Evolutionary conservation across 202 grass and related monocot species (phyloP).

Genomic region (Dendrocalamus latiflorus): DNA sequence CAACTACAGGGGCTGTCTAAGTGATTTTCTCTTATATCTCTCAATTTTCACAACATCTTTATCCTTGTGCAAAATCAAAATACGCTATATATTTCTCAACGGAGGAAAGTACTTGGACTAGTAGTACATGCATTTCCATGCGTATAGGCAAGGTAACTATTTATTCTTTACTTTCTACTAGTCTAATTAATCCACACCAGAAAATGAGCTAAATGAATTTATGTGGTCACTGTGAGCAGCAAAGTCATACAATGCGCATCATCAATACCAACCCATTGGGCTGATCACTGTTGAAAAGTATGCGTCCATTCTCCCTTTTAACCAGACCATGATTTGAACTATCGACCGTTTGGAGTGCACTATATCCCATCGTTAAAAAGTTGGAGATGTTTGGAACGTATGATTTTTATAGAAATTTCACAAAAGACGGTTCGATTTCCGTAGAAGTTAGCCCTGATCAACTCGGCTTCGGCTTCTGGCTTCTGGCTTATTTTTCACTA

Average conservation of each 20-base stretch:
- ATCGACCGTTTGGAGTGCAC: background rate
- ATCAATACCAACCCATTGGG: background rate
- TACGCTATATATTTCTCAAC: too few species aligned
- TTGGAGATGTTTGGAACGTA: background rate
- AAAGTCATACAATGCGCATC: background rate
- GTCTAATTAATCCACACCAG: background rate
- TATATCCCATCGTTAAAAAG: background rate
- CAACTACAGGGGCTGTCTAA: too few species aligned
- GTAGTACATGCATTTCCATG: background rate
- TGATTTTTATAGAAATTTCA: background rate
- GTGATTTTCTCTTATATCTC: too few species aligned
- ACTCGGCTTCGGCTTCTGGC: too few species aligned
- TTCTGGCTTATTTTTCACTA: too few species aligned
- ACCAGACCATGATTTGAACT: background rate
- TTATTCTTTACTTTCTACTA: background rate
- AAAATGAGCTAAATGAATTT: background rate
- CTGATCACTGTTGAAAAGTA: background rate
- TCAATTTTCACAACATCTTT: too few species aligned
- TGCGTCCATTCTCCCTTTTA: background rate
- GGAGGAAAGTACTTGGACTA: too few species aligned
- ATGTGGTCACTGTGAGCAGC: background rate
- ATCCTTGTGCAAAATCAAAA: too few species aligned
- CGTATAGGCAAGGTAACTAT: constrained; percentile 28
- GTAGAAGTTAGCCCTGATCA: too few species aligned
- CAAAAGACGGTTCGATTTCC: background rate